These are phyloP conservation scores for Coemansia aciculifera DNA, from an alignment of 192 early-diverging fungal genomes.

Conservation along the genomic window DNA sequence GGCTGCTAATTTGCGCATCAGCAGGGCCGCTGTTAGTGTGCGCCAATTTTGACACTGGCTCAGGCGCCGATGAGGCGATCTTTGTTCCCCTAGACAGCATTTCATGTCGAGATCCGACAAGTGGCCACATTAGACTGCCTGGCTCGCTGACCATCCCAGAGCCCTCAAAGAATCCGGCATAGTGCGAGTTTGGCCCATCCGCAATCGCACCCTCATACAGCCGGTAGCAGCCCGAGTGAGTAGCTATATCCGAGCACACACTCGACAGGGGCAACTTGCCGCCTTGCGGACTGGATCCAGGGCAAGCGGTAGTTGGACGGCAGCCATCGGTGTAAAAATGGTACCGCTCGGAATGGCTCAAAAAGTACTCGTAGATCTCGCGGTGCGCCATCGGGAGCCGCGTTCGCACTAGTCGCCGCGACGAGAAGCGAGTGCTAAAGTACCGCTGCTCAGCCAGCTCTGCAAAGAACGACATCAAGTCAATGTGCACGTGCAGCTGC, in stretches of 20 bases:
- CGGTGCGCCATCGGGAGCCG: slow-evolving; percentile 37
- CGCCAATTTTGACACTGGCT: slow-evolving; percentile 27
- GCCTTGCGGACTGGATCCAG: slow-evolving; percentile 1
- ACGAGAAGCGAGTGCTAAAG: slow-evolving; percentile 55
- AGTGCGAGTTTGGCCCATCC: slow-evolving; percentile 9
- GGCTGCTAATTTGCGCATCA: neutral
- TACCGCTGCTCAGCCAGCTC: slow-evolving; percentile 50
- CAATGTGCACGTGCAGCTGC: slow-evolving; percentile 46
- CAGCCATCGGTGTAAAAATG: slow-evolving; percentile 44
- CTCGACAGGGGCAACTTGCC: slow-evolving; percentile 13
- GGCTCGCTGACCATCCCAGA: slow-evolving; percentile 23
- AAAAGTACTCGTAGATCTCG: slow-evolving; percentile 54
- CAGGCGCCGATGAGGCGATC: slow-evolving; percentile 47
- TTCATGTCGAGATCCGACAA: slow-evolving; percentile 10
- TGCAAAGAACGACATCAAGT: slow-evolving; percentile 37
- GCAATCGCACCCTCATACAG: slow-evolving; percentile 44
- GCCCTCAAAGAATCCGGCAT: slow-evolving; percentile 12
- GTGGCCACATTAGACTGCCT: slow-evolving; percentile 29
- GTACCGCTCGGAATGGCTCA: slow-evolving; percentile 43
- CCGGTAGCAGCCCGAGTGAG: slow-evolving; percentile 53
- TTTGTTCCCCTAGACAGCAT: slow-evolving; percentile 1
- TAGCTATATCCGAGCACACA: slow-evolving; percentile 24
- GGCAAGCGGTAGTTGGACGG: slow-evolving; percentile 16
- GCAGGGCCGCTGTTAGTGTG: slow-evolving; percentile 1
- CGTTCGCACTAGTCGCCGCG: slow-evolving; percentile 45